Base-by-base conservation (phyloP, 306 rosid genomes). In the Corylus heterophylla region DNA sequence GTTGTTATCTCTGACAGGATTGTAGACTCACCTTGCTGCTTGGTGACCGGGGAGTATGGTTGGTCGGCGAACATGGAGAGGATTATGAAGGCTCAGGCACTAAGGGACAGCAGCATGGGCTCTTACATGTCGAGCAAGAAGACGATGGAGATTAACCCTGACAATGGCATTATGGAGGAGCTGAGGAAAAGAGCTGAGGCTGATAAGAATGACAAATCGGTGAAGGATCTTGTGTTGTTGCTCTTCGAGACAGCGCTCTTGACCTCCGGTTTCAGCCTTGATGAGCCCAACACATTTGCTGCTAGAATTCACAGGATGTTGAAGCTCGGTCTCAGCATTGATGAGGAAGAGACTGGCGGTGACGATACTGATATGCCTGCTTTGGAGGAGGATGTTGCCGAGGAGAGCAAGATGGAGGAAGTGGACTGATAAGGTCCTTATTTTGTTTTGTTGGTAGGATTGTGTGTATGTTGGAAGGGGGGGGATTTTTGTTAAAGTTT, bases 31-130 rank as follows among this genome's bases (percentile, higher is more conserved):
- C 78, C 86, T 2, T 83, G 81, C 45, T 63, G 73, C 44, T 54
- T 79, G 74, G 78, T 79, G 13, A 79, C 83, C 0, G 80, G 80
- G 16, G 80, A 69, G 13, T 83, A 83, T 29, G 74, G 86, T 4
- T 80, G 87, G 87, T 62, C 87, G 12, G 59, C 84, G 17, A 76
- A 84, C 72, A 84, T 84, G 84, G 87, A 84, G 37, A 80, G 86
- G 42, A 84, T 84, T 58, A 84, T 84, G 87, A 84, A 72, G 51
- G 81, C 87, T 12, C 79, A 80, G 35, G 76, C 87, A 8, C 51
- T 76, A 12, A 76, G 84, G 66, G 84, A 72, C 73, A 79, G n/a
- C 73, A 47, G 48, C 63, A 80, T 58, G 87, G 27, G 77, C 13
- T 45, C 79, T 8, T 80, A 84, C 82, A 74, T 80, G 82, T 74